phyloP scores from a whole-genome alignment of 2,329 filamentous ascomycete genomes.

The Pezizomycotina sp. region DNA sequence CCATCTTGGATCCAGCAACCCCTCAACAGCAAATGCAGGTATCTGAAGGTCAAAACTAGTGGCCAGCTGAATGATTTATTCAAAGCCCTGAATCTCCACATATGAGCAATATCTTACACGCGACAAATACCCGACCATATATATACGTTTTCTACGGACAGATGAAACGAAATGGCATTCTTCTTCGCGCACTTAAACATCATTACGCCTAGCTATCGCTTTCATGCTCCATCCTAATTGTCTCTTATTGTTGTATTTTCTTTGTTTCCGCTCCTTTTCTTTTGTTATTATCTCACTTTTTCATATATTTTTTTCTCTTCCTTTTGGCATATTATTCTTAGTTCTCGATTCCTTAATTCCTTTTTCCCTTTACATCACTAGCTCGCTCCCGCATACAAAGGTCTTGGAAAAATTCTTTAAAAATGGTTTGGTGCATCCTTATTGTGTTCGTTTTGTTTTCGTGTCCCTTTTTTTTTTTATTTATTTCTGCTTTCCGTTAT shows the following conservation, averaged over 20 bases:
- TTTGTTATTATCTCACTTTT: neutral
- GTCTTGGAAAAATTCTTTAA: too few relatives aligned
- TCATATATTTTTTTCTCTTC: neutral
- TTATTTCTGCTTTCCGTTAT: too few relatives aligned
- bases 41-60: slow-evolving; percentile 1
- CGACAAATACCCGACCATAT: neutral
- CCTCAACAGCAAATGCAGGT: slow-evolving; percentile 7
- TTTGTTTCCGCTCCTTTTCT: neutral
- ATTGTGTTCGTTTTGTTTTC: too few relatives aligned
- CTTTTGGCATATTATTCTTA: neutral
- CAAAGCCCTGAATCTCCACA: too few relatives aligned
- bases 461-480: too few relatives aligned
- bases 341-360: too few relatives aligned
- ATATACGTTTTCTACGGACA: neutral
- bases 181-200: neutral
- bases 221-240: neutral
- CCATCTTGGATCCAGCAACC: slow-evolving; percentile 3
- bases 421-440: too few relatives aligned
- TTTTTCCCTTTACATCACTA: too few relatives aligned
- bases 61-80: slow-evolving; percentile 3
- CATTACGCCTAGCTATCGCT: neutral
- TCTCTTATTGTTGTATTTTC: neutral
- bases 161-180: neutral
- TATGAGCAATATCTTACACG: neutral
- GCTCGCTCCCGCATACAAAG: too few relatives aligned